Evolutionary conservation across 257 asterid species (phyloP), one percentile per base, ranked within the genome.

Genomic region (Hygrophila difformis): DNA sequence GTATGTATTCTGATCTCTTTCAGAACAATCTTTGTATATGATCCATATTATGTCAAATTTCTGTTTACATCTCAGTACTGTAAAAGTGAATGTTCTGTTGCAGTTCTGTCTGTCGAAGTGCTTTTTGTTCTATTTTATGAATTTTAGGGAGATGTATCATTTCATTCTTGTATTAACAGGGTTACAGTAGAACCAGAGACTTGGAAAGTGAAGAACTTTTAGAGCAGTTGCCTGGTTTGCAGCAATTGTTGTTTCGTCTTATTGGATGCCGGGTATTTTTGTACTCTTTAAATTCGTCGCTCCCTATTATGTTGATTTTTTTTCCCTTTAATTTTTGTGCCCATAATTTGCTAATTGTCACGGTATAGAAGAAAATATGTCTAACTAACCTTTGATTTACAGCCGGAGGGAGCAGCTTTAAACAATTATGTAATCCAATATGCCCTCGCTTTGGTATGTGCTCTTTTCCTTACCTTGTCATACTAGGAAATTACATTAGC

Each of bases 361-460:
- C 16, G 15, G 28, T n/a, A n/a, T n/a, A n/a, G 53, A 6, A 12
- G 31, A 17, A 36, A 53, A 18, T 48, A 40, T 19, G 13, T 53
- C 47, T 59, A 29, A 48, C 41, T 29, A 21, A 11, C 47, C 8
- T 21, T 46, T 51, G 19, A 15, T 62, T 67, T 61, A 28, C 86
- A 88, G 99, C 99, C 99, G 55, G 96, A 91, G 73, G 99, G 99
- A 60, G 96, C 94, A 56, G 96, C 96, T 56, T 61, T 67, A 52
- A 51, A 63, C 53, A 82, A 91, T 70, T 82, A 78, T 53, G 83
- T 86, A 24, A 83, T 91, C 44, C 99, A 82, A 53, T 91, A 79
- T 64, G 96, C 97, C 66, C 78, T 91, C 10, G 88, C 97, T 44
- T 70, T 86, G 95, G 99, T 91, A 72, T 17, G 77, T 46, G 11